Percentiles rank a stretch among this genome's conserved stretches.
Conservation (phyloP, 2,329 filamentous ascomycete species). For the Colletotrichum lentis region DNA sequence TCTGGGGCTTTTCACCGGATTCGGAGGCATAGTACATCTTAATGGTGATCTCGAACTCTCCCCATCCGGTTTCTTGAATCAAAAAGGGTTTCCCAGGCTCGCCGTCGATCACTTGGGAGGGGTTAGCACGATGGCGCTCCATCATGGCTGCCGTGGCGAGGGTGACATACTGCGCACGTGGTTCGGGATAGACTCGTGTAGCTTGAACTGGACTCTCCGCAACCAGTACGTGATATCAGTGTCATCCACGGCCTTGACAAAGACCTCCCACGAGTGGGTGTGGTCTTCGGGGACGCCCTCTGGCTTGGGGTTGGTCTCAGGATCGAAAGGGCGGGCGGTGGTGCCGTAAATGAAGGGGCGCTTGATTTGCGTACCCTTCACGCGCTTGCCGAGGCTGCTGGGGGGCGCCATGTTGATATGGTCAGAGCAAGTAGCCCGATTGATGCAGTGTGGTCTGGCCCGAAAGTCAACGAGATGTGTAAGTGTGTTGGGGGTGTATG, state of each 20-base stretch:
- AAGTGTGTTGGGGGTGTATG: neutral
- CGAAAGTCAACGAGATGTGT: neutral
- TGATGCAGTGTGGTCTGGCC: constrained; percentile 8
- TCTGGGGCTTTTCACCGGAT: constrained; percentile 91
- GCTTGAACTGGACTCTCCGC: constrained; percentile 96
- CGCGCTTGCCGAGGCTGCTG: constrained; percentile 66
- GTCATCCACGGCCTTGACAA: constrained; percentile 88
- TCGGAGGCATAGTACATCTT: constrained; percentile 92
- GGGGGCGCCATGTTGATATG: constrained; percentile 63
- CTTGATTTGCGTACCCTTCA: constrained; percentile 70
- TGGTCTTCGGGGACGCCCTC: constrained; percentile 83
- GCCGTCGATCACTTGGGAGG: constrained; percentile 70
- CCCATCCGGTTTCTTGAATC: constrained; percentile 94
- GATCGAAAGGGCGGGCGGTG: constrained; percentile 81
- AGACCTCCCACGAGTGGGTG: constrained; percentile 96
- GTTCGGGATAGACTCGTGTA: constrained; percentile 96
- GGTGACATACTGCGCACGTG: constrained; percentile 74
- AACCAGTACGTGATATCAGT: constrained; percentile 95
- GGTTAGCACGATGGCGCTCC: constrained; percentile 36
- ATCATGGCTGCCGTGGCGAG: neutral
- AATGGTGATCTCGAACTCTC: constrained; percentile 96
- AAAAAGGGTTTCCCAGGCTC: constrained; percentile 75
- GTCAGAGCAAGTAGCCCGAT: neutral
- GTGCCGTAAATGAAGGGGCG: constrained; percentile 78
- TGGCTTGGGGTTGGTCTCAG: constrained; percentile 79